Conservation (phyloP, 139 green algal genomes). For the Coccomyxa sp. region DNA sequence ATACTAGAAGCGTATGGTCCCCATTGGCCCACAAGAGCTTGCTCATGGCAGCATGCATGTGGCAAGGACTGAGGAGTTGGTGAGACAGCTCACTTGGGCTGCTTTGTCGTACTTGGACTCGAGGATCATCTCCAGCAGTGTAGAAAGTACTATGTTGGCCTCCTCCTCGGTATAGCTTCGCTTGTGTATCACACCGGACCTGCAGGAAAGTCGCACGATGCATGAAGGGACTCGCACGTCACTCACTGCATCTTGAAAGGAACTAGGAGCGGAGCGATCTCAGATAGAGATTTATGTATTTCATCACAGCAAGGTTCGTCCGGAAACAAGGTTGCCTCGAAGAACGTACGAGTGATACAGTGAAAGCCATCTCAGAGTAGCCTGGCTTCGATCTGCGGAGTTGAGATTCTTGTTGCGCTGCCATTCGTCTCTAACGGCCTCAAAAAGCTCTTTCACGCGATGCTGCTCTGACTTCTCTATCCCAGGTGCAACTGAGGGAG, state of each 20-base stretch:
- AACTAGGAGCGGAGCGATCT: background rate
- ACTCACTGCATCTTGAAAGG: background rate
- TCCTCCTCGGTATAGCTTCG: conserved; percentile 18
- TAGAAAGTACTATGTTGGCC: conserved; percentile 19
- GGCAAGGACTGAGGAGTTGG: background rate
- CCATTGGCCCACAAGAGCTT: background rate
- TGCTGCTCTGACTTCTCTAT: too few species aligned
- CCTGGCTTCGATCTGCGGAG: background rate
- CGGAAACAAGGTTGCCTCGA: background rate
- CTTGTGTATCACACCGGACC: conserved; percentile 15
- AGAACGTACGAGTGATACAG: conserved; percentile 6
- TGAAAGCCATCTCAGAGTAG: conserved; percentile 28
- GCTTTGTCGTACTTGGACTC: conserved; percentile 23
- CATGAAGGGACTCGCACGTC: background rate
- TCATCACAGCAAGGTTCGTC: background rate
- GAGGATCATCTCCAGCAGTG: conserved; percentile 47
- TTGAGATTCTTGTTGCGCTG: background rate
- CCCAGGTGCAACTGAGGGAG: too few species aligned
- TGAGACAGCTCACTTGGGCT: conserved; percentile 24
- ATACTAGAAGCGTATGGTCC: background rate
- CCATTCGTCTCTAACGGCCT: conserved; percentile 19
- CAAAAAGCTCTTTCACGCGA: conserved; percentile 35
- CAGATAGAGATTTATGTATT: background rate
- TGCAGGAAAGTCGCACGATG: background rate
- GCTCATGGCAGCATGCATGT: background rate